These are phyloP conservation scores for Schwanniomyces sp. DNA, from an alignment of 805 yeast genomes.

Conservation along the genomic window DNA sequence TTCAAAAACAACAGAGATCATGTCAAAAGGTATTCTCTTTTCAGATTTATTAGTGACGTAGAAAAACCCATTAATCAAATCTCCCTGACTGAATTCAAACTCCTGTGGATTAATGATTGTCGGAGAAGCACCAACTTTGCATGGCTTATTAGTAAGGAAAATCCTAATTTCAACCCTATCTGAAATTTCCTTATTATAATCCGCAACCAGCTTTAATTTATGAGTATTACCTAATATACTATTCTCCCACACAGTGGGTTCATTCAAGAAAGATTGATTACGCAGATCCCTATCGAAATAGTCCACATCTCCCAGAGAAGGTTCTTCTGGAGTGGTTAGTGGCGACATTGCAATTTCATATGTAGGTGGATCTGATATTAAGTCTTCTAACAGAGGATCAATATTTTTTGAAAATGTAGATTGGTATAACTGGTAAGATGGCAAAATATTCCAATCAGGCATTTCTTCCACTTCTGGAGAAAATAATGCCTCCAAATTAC, in stretches of 20 bases:
- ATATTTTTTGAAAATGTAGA: constrained; percentile 14
- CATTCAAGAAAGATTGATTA: constrained; percentile 8
- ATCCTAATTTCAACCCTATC: constrained; percentile 25
- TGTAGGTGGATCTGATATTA: constrained; percentile 17
- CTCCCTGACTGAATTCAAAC: constrained; percentile 64
- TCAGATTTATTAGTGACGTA: constrained; percentile 40
- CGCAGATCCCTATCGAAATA: neutral
- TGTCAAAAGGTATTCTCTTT: constrained; percentile 53
- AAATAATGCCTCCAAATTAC: neutral
- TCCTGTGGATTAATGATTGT: constrained; percentile 28
- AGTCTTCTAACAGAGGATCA: constrained; percentile 25
- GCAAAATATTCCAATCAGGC: constrained; percentile 41
- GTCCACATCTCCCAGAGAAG: neutral
- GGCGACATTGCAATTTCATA: constrained; percentile 10
- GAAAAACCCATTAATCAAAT: constrained; percentile 58
- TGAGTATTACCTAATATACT: constrained; percentile 39
- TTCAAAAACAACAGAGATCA: constrained; percentile 59
- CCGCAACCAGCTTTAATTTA: constrained; percentile 30
- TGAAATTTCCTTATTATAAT: constrained; percentile 24
- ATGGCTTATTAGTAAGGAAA: constrained; percentile 33
- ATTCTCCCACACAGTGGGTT: constrained; percentile 33
- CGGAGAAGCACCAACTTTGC: constrained; percentile 25
- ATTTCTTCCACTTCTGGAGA: constrained; percentile 10
- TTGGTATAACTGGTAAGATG: constrained; percentile 37
- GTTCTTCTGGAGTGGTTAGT: neutral